These are phyloP conservation scores for Quercus variabilis DNA, from an alignment of 306 rosid species.

Conservation along the genomic window DNA sequence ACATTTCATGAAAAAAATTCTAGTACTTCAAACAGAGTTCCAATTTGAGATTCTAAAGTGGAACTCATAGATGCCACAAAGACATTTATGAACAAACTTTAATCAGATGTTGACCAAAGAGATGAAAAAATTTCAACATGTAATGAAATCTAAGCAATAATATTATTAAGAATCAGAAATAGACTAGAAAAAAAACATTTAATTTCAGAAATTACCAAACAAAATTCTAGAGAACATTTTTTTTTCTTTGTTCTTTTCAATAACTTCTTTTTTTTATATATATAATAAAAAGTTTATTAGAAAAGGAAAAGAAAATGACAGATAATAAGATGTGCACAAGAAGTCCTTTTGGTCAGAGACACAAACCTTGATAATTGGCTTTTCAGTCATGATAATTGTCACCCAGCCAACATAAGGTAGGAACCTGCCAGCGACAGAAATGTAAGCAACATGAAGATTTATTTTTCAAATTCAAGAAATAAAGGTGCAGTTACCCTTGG, in stretches of 20 bases:
- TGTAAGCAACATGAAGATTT: conserved; percentile 5
- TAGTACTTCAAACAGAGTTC: background rate
- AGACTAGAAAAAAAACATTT: too few species aligned
- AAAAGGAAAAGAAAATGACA: too few species aligned
- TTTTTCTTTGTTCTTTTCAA: too few species aligned
- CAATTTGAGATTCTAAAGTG: background rate
- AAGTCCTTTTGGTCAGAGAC: background rate
- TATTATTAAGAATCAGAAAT: too few species aligned
- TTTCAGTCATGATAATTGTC: conserved; percentile 92
- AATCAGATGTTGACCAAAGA: background rate
- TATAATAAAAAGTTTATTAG: too few species aligned
- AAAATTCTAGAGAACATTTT: too few species aligned
- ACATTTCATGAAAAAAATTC: background rate
- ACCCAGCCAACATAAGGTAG: conserved; percentile 97
- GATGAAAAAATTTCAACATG: background rate
- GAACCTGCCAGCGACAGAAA: conserved; percentile 49
- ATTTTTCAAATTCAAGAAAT: background rate
- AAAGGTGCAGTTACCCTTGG: background rate
- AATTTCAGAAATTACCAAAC: too few species aligned
- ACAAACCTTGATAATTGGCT: conserved; percentile 88
- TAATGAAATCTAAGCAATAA: background rate
- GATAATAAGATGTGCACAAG: background rate
- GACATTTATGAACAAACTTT: background rate
- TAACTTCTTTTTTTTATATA: too few species aligned
- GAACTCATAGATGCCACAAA: background rate